Percentiles rank a stretch among this genome's conserved stretches.
phyloP scores from a whole-genome alignment of 805 yeast species.

The Ogataea wickerhamii region DNA sequence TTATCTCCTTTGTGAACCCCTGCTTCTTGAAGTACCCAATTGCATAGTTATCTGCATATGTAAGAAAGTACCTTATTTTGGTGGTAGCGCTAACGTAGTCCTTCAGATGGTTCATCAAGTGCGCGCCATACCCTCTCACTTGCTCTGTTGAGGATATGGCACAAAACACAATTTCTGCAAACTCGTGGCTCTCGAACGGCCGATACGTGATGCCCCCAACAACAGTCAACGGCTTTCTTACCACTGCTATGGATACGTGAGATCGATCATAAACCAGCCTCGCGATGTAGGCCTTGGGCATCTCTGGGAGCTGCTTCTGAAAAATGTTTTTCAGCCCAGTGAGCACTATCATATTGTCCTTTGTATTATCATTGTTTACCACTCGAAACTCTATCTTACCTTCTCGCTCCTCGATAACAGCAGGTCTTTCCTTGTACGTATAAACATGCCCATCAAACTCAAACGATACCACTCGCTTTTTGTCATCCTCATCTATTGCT shows the following conservation, averaged over 20 bases:
- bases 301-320: conserved; percentile 95
- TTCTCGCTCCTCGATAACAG: conserved; percentile 89
- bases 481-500: conserved; percentile 37
- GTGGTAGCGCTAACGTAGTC: conserved; percentile 91
- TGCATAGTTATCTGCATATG: conserved; percentile 98
- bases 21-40: conserved; percentile 98
- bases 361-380: conserved; percentile 88
- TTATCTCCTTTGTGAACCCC: conserved; percentile 93
- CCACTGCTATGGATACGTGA: conserved; percentile 94
- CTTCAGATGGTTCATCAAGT: conserved; percentile 94
- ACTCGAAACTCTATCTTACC: conserved; percentile 94
- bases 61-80: conserved; percentile 78
- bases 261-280: conserved; percentile 91
- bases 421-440: conserved; percentile 86
- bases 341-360: conserved; percentile 83
- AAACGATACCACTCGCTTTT: conserved; percentile 44
- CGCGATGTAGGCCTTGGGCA: conserved; percentile 97
- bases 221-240: conserved; percentile 76
- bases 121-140: conserved; percentile 98
- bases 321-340: conserved; percentile 95
- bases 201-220: conserved; percentile 98
- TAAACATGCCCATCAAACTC: conserved; percentile 75
- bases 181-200: conserved; percentile 84
- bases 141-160: conserved; percentile 97
- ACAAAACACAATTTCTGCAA: conserved; percentile 98